phyloP scores from a whole-genome alignment of 371 early-diverging fungal species.

The Syncephalastrum racemosum region DNA sequence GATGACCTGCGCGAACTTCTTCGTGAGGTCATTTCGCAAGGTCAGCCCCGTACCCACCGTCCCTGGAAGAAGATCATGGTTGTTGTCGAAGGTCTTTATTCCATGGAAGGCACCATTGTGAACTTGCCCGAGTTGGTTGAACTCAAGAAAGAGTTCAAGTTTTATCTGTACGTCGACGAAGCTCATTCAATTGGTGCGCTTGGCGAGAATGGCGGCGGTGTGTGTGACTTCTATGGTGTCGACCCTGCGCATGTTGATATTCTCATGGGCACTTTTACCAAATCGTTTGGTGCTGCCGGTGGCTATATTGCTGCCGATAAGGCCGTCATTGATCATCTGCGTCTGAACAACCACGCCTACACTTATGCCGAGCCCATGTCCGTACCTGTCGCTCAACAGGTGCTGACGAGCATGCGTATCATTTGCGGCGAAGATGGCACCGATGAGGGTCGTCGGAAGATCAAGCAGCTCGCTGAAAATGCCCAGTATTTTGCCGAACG shows the following conservation, averaged over 20 bases:
- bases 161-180: slow-evolving; percentile 99
- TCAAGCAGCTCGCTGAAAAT: slow-evolving; percentile 86
- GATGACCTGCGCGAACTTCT: slow-evolving; percentile 86
- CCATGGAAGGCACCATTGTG: slow-evolving; percentile 98
- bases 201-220: slow-evolving; percentile 93
- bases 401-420: slow-evolving; percentile 84
- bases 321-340: slow-evolving; percentile 83
- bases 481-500: slow-evolving; percentile 78
- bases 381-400: slow-evolving; percentile 90
- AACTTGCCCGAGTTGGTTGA: slow-evolving; percentile 90
- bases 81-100: slow-evolving; percentile 98
- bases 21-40: slow-evolving; percentile 94
- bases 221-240: slow-evolving; percentile 95
- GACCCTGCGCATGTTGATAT: slow-evolving; percentile 94
- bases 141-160: slow-evolving; percentile 96
- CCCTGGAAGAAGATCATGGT: slow-evolving; percentile 99
- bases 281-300: slow-evolving; percentile 99
- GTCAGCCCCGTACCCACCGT: slow-evolving; percentile 98
- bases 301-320: slow-evolving; percentile 94
- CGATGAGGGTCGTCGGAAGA: slow-evolving; percentile 79
- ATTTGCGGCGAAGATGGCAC: slow-evolving; percentile 84
- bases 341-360: slow-evolving; percentile 79
- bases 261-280: slow-evolving; percentile 99
- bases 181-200: slow-evolving; percentile 99
- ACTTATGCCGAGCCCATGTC: slow-evolving; percentile 95